phyloP scores from a whole-genome alignment of 257 asterid species.

The Voacanga thouarsii region DNA sequence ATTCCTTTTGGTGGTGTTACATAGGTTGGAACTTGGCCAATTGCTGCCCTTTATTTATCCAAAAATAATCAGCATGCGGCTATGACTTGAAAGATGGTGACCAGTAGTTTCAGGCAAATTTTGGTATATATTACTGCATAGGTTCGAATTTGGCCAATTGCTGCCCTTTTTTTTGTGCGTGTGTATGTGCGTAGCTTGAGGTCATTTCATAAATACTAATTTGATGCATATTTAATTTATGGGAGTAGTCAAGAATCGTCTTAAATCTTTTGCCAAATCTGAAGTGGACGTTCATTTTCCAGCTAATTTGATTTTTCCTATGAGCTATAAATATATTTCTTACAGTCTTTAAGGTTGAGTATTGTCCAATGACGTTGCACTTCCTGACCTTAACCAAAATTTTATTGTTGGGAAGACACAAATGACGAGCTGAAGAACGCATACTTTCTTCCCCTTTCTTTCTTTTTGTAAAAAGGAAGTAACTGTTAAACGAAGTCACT shows the following conservation, averaged over 20 bases:
- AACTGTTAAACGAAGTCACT: background rate
- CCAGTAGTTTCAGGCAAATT: background rate
- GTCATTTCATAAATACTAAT: background rate
- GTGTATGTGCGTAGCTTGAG: background rate
- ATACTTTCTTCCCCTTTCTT: background rate
- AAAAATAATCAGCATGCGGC: background rate
- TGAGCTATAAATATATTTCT: too few species aligned
- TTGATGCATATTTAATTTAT: too few species aligned
- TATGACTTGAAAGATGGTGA: background rate
- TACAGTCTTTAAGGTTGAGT: too few species aligned
- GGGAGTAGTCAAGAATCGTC: too few species aligned
- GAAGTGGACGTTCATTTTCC: too few species aligned
- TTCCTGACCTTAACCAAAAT: background rate
- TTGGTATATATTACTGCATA: too few species aligned
- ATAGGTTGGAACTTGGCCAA: background rate
- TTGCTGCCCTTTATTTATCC: background rate
- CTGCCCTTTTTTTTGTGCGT: background rate
- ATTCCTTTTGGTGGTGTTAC: conserved; percentile 1
- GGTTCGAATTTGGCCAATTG: too few species aligned
- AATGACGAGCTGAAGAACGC: background rate
- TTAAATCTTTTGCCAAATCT: too few species aligned
- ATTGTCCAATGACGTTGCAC: background rate
- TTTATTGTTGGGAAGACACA: background rate
- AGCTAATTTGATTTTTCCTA: too few species aligned
- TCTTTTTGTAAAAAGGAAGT: background rate